Evolutionary conservation across 345 rosid species (phyloP), one percentile per base, ranked within the genome.

Genomic region (Firmiana major): DNA sequence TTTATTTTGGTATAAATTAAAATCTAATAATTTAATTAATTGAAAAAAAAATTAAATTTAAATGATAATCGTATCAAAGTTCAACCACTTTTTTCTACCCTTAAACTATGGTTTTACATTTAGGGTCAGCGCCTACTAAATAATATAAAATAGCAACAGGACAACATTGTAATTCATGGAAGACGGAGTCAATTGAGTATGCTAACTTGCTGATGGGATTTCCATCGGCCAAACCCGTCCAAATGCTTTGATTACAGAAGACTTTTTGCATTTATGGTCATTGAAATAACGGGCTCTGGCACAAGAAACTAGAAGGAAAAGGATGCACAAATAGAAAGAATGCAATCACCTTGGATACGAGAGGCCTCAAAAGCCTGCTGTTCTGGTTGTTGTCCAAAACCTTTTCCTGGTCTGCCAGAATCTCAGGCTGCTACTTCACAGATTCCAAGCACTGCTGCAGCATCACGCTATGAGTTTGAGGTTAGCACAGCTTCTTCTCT

Each of bases 331-430:
- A 43, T 60, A 22, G 45, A 74, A 36, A 59, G 45, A 48, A 91
- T 90, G 98, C 46, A 26, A 73, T 81, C 92, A 67, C 78, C 85
- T 51, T 59, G 88, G 78, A 62, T 73, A 16, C 76, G 83, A 75
- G 89, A 90, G 60, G 85, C 81, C 79, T 79, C 91, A 21, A 81
- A 85, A 75, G 81, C 71, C 69, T 86, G 94, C 73, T 87, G 85
- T 38, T 79, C 74, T 49, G 92, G 89, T 36, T 92, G 94, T 55
- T 92, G 90, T 71, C 82, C 80, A 48, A 75, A 79, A 60, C 88
- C 91, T 75, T 86, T 86, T 77, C 86, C 77, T 54, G 79, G 78
- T 75, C 81, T 77, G 28, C 65, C 81, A 9, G 59, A 73, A 9
- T 21, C 84, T 28, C 75, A 42, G 9, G 10, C 79, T 43, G 2